phyloP scores from a whole-genome alignment of 1,284 basidiomycete species.

The Microbotryomycetes sp. region DNA sequence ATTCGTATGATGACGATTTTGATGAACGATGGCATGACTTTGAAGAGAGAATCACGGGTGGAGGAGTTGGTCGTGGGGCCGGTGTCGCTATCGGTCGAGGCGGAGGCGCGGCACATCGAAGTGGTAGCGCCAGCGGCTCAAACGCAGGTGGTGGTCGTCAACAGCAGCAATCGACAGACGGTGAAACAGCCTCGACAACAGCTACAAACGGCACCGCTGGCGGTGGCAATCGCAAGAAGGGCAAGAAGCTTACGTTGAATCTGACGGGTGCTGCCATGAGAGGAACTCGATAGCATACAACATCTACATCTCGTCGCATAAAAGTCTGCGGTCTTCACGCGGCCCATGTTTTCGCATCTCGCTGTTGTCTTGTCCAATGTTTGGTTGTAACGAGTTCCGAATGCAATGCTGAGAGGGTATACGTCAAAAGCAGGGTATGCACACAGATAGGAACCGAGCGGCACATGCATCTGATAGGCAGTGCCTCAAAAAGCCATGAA shows the following conservation, averaged over 20 bases:
- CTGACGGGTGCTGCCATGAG: constrained; percentile 13
- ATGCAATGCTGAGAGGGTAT: too few species aligned
- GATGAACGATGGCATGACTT: constrained; percentile 28
- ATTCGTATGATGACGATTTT: constrained; percentile 15
- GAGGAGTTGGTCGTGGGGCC: neutral
- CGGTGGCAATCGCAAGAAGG: neutral
- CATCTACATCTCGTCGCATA: too few species aligned
- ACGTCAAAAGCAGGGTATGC: too few species aligned
- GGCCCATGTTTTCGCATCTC: too few species aligned
- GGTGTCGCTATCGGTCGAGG: neutral
- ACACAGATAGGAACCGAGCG: too few species aligned
- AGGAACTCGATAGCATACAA: constrained; percentile 13
- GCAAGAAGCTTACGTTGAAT: constrained; percentile 10
- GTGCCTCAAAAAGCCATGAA: too few species aligned
- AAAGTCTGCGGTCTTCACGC: too few species aligned
- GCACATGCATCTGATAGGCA: too few species aligned
- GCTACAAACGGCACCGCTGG: neutral
- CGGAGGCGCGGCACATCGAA: neutral
- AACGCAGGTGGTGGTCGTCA: constrained; percentile 14
- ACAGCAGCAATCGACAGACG: neutral
- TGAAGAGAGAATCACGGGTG: constrained; percentile 12
- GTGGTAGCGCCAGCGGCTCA: neutral
- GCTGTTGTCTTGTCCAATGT: neutral
- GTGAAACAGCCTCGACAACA: neutral
- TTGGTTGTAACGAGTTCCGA: neutral